phyloP scores from a whole-genome alignment of 2,329 filamentous ascomycete species.

The Cladosporium cucumerinum region DNA sequence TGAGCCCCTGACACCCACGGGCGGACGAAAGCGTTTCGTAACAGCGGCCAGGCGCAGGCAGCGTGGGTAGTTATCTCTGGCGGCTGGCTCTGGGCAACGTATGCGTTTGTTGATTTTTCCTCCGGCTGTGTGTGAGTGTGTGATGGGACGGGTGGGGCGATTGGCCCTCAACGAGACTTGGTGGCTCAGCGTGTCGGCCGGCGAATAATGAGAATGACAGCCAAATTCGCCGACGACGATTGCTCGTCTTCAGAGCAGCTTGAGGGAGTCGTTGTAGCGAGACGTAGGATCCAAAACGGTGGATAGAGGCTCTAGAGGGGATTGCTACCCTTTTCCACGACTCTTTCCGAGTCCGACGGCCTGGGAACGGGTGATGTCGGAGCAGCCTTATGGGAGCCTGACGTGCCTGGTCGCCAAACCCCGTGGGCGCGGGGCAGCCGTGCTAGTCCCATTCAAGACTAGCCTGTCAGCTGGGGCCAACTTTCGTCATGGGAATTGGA shows the following conservation, averaged over 20 bases:
- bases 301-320: conserved; percentile 4
- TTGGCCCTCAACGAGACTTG: conserved; percentile 12
- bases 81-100: conserved; percentile 2
- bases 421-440: conserved; percentile 5
- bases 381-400: conserved; percentile 1
- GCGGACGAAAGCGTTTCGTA: conserved; percentile 6
- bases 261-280: conserved; percentile 1
- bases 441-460: neutral
- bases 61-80: conserved; percentile 1
- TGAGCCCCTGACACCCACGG: no score
- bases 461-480: neutral
- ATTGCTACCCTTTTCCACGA: conserved; percentile 5
- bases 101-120: conserved; percentile 4
- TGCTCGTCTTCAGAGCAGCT: neutral
- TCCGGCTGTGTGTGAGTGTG: neutral
- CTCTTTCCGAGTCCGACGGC: conserved; percentile 5
- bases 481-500: conserved; percentile 13
- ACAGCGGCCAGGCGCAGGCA: neutral
- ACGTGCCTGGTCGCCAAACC: neutral
- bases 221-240: neutral
- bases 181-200: conserved; percentile 7
- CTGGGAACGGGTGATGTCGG: neutral
- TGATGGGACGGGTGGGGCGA: conserved; percentile 6
- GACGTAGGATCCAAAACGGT: neutral
- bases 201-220: neutral